phyloP scores from a whole-genome alignment of 2,329 filamentous ascomycete species.

The Helotiales sp. region DNA sequence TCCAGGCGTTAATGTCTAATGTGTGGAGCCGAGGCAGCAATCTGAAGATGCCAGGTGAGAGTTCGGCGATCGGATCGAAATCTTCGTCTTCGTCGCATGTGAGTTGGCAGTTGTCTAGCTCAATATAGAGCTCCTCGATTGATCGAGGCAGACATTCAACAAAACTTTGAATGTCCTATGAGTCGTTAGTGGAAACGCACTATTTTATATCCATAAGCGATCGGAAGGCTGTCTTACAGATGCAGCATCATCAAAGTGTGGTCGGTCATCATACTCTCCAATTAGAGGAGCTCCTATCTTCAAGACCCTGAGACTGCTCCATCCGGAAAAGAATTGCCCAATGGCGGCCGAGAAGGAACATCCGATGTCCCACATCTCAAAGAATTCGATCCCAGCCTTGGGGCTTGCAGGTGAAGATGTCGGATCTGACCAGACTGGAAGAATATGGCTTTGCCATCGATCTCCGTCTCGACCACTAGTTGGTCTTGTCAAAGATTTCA shows the following conservation, averaged over 20 bases:
- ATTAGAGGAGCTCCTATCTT: slow-evolving; percentile 4
- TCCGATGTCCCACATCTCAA: slow-evolving; percentile 6
- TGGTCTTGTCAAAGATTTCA: background rate
- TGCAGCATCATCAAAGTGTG: background rate
- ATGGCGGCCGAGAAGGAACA: background rate
- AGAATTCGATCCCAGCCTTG: slow-evolving; percentile 1
- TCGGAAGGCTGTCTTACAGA: background rate
- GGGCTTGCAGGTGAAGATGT: background rate
- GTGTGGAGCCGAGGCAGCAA: slow-evolving; percentile 6
- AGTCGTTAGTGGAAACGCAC: background rate
- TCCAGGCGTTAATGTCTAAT: slow-evolving; percentile 15
- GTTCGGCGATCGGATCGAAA: slow-evolving; percentile 6
- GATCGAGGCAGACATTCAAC: slow-evolving; percentile 6
- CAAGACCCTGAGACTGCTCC: background rate
- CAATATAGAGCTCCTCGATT: slow-evolving; percentile 9
- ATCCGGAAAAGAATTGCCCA: background rate
- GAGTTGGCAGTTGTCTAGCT: slow-evolving; percentile 1
- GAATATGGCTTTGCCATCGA: background rate
- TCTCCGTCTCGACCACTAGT: background rate
- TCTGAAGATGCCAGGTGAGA: slow-evolving; percentile 6
- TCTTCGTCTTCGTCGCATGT: slow-evolving; percentile 11
- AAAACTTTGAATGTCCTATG: slow-evolving; percentile 1
- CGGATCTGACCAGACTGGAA: slow-evolving; percentile 1
- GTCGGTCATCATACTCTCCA: background rate
- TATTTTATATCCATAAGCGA: background rate